Conservation (phyloP, 2,329 filamentous ascomycete genomes). For the Pyrenophora tritici-repentis region DNA sequence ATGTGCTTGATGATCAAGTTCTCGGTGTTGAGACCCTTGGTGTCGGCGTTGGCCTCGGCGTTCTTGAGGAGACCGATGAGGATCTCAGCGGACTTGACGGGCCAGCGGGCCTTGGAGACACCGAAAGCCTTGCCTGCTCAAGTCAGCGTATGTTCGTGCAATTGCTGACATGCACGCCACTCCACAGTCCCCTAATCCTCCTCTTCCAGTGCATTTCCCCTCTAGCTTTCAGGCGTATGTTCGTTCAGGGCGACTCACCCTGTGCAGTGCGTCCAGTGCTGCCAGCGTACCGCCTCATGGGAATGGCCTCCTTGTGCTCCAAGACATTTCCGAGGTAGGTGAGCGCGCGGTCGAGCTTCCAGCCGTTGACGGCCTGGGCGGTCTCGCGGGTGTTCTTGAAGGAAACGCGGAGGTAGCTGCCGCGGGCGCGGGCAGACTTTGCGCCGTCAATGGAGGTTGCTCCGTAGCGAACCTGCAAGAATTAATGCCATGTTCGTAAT, state of each 20-base stretch:
- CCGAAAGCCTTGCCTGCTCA: constrained; percentile 93
- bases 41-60: constrained; percentile 53
- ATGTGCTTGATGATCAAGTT: constrained; percentile 99
- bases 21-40: constrained; percentile 71
- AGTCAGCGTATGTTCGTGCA: constrained; percentile 26
- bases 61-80: constrained; percentile 82
- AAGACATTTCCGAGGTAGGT: constrained; percentile 98
- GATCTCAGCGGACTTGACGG: constrained; percentile 98
- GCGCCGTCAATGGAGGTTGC: constrained; percentile 46
- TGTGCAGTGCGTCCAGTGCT: constrained; percentile 94
- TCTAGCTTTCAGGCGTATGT: neutral
- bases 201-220: constrained; percentile 1
- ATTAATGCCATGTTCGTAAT: constrained; percentile 33
- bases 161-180: constrained; percentile 2
- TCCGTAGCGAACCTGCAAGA: constrained; percentile 47
- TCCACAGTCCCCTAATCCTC: neutral
- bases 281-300: constrained; percentile 97
- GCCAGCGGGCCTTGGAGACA: constrained; percentile 97
- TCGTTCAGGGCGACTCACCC: constrained; percentile 69
- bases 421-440: constrained; percentile 90
- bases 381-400: constrained; percentile 99
- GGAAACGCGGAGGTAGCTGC: constrained; percentile 97
- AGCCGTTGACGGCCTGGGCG: constrained; percentile 98
- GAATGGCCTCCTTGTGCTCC: constrained; percentile 95
- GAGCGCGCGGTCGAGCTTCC: constrained; percentile 94